Evolutionary conservation across 495 filamentous ascomycete species (phyloP), one percentile per base, ranked within the genome.

Genomic region (Antarctomyces pellizariae): DNA sequence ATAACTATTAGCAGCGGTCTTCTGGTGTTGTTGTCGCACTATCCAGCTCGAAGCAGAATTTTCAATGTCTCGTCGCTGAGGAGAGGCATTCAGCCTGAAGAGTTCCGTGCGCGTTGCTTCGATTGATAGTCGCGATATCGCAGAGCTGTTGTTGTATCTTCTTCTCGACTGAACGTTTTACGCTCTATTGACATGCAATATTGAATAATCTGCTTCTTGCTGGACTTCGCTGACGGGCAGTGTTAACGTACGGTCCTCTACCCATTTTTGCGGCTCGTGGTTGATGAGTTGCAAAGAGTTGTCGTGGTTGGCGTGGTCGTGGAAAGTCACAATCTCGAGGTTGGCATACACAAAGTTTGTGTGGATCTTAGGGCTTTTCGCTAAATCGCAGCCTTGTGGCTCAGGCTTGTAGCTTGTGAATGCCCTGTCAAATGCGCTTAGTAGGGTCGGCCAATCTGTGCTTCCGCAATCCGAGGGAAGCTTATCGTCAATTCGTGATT

Each of bases 201-300:
- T 6, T 7, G 7, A 25, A 14, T 13, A 6, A 5, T 5, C 6
- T 9, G 8, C 7, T 13, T 6, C 5, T 7, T 25, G 12, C 13
- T 13, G 24, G 8, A 25, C 6, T 25, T 6, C 24, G 14, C 12
- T 25, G 5, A 25, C 5, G 5, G 15, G 16, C 1, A 3, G 5
- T 23, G n/a, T n/a, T n/a, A n/a, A 41, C 38, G 36, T 26, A 41
- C 38, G 34, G 38, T 37, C 38, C 38, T 28, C 34, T 30, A 34
- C 38, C 38, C 38, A 41, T 41, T 22, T 25, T 37, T 30, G 37
- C 26, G 29, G 29, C 28, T 31, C 32, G 11, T 7, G 11, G 19
- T 22, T 22, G 19, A 7, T 7, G 19, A 22, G 19, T n/a, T n/a
- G n/a, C n/a, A n/a, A n/a, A n/a, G n/a, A n/a, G n/a, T n/a, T n/a